phyloP scores from a whole-genome alignment of 2,329 filamentous ascomycete species.

The Fusarium euwallaceae region DNA sequence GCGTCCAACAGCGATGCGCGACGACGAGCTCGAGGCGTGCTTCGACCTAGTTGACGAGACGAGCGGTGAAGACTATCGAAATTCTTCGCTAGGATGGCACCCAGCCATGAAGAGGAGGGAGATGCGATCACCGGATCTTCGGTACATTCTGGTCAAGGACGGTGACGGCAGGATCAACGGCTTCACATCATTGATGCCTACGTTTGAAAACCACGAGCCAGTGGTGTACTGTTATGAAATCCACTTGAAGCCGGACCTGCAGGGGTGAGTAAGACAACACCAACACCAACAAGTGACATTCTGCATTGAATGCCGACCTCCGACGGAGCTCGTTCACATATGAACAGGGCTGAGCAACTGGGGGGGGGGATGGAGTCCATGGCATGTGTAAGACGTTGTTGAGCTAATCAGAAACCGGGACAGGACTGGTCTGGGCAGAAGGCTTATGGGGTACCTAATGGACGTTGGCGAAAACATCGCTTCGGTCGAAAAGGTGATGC shows the following conservation, averaged over 20 bases:
- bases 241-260: conserved; percentile 70
- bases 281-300: not conserved
- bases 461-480: conserved; percentile 66
- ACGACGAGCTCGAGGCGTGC: conserved; percentile 64
- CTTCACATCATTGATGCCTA: conserved; percentile 80
- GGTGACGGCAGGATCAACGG: conserved; percentile 55
- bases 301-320: conserved; percentile 2
- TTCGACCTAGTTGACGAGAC: conserved; percentile 72
- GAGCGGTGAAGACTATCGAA: conserved; percentile 73
- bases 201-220: conserved; percentile 72
- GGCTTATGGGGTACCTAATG: conserved; percentile 70
- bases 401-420: conserved; percentile 20
- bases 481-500: conserved; percentile 75
- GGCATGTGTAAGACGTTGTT: conserved; percentile 3
- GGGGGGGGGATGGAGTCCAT: not conserved
- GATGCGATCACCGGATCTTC: conserved; percentile 76
- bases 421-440: conserved; percentile 73
- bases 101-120: conserved; percentile 71
- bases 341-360: conserved; percentile 7
- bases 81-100: conserved; percentile 74
- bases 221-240: conserved; percentile 87
- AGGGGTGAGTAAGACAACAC: conserved; percentile 59
- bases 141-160: conserved; percentile 73
- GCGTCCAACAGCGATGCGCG: conserved; percentile 54
- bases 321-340: conserved; percentile 1